Evolutionary conservation across 306 rosid species (phyloP).

Genomic region (Dryas alaskensis): DNA sequence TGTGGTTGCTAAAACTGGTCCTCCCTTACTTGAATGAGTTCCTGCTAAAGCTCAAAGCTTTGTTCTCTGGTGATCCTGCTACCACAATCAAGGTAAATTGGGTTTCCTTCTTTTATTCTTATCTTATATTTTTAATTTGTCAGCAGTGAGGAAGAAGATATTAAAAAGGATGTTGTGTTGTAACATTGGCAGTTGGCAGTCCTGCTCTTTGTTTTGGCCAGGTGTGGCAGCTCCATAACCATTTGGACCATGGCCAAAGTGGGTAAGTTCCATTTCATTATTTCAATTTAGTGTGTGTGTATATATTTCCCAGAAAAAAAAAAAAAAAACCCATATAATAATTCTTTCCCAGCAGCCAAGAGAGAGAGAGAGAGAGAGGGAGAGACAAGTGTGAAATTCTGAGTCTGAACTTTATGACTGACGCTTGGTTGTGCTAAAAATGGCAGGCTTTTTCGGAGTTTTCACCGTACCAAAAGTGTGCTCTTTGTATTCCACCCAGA

Average conservation of each 20-base stretch:
- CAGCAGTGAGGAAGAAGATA: background rate
- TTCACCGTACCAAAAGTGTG: conserved; percentile 79
- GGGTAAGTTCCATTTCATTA: conserved; percentile 35
- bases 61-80: conserved; percentile 86
- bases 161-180: background rate
- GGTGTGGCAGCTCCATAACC: conserved; percentile 82
- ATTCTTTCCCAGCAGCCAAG: background rate
- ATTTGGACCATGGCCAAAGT: conserved; percentile 76
- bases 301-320: too few relatives aligned
- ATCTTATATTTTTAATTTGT: background rate
- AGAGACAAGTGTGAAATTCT: conserved; percentile 19
- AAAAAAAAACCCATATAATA: too few relatives aligned
- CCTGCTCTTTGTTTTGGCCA: conserved; percentile 80
- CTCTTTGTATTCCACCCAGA: conserved; percentile 63
- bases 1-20: conserved; percentile 62
- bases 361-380: too few relatives aligned
- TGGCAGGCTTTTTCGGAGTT: conserved; percentile 80
- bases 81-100: conserved; percentile 77
- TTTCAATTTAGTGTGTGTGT: background rate
- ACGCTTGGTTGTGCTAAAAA: conserved; percentile 34
- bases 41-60: conserved; percentile 62
- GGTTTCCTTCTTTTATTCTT: background rate
- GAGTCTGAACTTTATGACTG: conserved; percentile 21
- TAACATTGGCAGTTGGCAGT: conserved; percentile 66
- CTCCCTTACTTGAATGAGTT: conserved; percentile 81